phyloP scores from a whole-genome alignment of 2,329 filamentous ascomycete species.

The Cladosporium sp. region DNA sequence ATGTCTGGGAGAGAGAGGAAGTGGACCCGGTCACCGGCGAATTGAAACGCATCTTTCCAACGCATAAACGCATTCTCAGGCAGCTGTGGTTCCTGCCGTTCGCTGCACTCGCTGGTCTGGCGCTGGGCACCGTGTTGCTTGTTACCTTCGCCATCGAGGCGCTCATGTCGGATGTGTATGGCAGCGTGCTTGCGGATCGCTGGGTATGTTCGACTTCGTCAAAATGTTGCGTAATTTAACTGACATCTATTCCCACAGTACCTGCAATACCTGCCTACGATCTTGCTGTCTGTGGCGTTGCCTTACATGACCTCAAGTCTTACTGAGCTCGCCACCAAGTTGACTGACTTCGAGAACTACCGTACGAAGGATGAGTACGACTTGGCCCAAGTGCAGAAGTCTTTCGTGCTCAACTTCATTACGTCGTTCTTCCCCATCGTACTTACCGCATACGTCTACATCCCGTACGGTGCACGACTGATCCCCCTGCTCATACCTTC shows the following conservation, averaged over 20 bases:
- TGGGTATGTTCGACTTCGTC: background rate
- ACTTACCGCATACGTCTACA: slow-evolving; percentile 89
- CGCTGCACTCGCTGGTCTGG: slow-evolving; percentile 3
- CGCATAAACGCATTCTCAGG: slow-evolving; percentile 14
- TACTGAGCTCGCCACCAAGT: slow-evolving; percentile 55
- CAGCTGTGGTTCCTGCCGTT: slow-evolving; percentile 16
- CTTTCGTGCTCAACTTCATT: slow-evolving; percentile 95
- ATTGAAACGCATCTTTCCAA: slow-evolving; percentile 10
- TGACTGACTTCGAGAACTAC: slow-evolving; percentile 73
- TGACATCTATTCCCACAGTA: background rate
- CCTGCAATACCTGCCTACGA: slow-evolving; percentile 10
- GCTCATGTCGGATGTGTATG: slow-evolving; percentile 16
- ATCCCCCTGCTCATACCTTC: slow-evolving; percentile 77
- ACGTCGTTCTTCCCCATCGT: slow-evolving; percentile 89
- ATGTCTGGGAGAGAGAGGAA: slow-evolving; percentile 15
- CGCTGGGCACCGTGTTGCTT: slow-evolving; percentile 7
- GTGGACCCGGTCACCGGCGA: slow-evolving; percentile 14
- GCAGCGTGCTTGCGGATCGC: slow-evolving; percentile 1
- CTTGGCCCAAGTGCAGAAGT: slow-evolving; percentile 82
- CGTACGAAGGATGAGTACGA: slow-evolving; percentile 82
- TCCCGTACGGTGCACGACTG: slow-evolving; percentile 82
- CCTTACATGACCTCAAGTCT: slow-evolving; percentile 28
- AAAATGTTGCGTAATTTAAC: background rate
- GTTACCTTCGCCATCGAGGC: slow-evolving; percentile 11
- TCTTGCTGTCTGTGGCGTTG: slow-evolving; percentile 5